These are phyloP conservation scores for Chytriomyces sp. DNA, from an alignment of 192 early-diverging fungal genomes.

Conservation along the genomic window DNA sequence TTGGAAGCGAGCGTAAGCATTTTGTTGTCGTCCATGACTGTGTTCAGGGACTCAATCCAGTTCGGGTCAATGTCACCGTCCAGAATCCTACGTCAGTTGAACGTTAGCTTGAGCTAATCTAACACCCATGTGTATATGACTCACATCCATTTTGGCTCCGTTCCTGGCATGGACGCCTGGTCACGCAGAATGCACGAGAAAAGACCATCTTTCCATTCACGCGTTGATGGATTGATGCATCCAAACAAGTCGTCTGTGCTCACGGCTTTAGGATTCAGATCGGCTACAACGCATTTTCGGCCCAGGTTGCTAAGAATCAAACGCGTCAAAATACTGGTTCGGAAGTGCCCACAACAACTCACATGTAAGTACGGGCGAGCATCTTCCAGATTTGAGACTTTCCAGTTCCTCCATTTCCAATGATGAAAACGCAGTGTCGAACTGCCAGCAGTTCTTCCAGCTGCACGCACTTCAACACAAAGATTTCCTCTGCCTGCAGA, in stretches of 20 bases:
- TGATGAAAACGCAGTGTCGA: conserved; percentile 72
- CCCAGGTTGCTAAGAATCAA: conserved; percentile 53
- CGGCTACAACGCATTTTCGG: conserved; percentile 60
- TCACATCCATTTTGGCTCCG: conserved; percentile 69
- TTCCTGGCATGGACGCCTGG: conserved; percentile 59
- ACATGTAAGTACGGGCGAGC: conserved; percentile 57
- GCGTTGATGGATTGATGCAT: conserved; percentile 68
- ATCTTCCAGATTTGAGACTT: conserved; percentile 74
- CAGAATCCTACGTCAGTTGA: neutral
- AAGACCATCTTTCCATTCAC: conserved; percentile 73
- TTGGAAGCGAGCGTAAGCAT: conserved; percentile 68
- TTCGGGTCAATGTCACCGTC: conserved; percentile 72
- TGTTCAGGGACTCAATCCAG: conserved; percentile 73
- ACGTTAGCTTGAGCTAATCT: too few species aligned
- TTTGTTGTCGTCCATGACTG: conserved; percentile 76
- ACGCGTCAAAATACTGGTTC: neutral
- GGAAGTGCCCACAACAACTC: neutral
- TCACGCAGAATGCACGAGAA: conserved; percentile 70
- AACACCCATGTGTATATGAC: too few species aligned
- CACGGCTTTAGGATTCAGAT: conserved; percentile 70
- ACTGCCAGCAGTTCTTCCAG: conserved; percentile 69
- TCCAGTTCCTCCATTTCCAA: conserved; percentile 69
- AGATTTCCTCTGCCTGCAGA: conserved; percentile 69
- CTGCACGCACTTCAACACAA: conserved; percentile 68
- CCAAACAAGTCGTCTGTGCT: conserved; percentile 72